Conservation (phyloP, 371 early-diverging fungal species). For the Umbelopsis sp. region DNA sequence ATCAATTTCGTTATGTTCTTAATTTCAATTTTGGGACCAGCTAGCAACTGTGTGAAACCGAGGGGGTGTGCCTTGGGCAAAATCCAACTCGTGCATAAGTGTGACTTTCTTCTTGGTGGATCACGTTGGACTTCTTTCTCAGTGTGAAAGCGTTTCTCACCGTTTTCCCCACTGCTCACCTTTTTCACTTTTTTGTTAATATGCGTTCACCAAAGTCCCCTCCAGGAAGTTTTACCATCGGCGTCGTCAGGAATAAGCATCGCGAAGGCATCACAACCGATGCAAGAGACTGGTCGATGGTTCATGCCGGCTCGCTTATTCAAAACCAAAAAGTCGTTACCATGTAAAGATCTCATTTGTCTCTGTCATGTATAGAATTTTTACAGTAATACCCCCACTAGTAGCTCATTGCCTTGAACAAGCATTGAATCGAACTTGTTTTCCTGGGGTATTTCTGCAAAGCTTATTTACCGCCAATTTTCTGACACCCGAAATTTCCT, state of each 20-base stretch:
- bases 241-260: constrained; percentile 27
- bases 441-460: too few relatives aligned
- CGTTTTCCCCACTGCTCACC: neutral
- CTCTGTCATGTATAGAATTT: neutral
- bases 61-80: constrained; percentile 3
- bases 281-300: constrained; percentile 61
- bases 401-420: neutral
- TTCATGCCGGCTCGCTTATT: constrained; percentile 51
- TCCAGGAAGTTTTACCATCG: constrained; percentile 1
- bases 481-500: neutral
- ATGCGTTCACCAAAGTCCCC: constrained; percentile 16
- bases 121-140: neutral
- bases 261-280: constrained; percentile 64
- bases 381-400: neutral
- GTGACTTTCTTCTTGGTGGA: constrained; percentile 16
- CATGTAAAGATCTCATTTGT: constrained; percentile 46
- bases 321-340: constrained; percentile 56
- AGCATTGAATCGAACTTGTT: too few relatives aligned
- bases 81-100: constrained; percentile 5
- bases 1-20: too few relatives aligned
- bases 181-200: neutral
- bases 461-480: too few relatives aligned
- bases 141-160: constrained; percentile 10
- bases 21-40: too few relatives aligned
- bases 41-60: constrained; percentile 3